Evolutionary conservation across 768 basidiomycete genomes (phyloP).

Genomic region (Rhizopogon salebrosus): DNA sequence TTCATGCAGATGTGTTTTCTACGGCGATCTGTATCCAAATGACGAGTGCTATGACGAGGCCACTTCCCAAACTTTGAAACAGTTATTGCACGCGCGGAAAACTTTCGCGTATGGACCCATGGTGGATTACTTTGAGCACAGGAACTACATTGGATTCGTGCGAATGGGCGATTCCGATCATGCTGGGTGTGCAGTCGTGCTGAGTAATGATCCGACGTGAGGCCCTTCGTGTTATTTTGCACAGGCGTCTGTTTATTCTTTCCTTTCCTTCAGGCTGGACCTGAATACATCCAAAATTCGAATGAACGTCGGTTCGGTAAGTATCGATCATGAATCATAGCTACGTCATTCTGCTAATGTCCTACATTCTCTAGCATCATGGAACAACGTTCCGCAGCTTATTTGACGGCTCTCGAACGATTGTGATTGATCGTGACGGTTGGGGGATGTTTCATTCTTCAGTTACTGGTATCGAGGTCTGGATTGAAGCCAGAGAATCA

Average conservation of each 20-base stretch:
- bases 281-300: constrained; percentile 32
- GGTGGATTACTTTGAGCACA: constrained; percentile 53
- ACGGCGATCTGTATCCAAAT: constrained; percentile 77
- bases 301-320: constrained; percentile 64
- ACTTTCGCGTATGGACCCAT: constrained; percentile 61
- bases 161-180: constrained; percentile 52
- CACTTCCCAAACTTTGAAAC: constrained; percentile 44
- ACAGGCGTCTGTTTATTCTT: constrained; percentile 61
- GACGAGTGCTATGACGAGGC: constrained; percentile 56
- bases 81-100: constrained; percentile 59
- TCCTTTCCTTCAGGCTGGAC: background rate
- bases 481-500: constrained; percentile 32
- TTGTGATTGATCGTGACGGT: constrained; percentile 47
- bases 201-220: constrained; percentile 57
- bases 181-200: constrained; percentile 63
- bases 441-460: constrained; percentile 66
- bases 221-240: constrained; percentile 48
- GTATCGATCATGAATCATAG: constrained; percentile 20
- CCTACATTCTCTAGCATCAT: constrained; percentile 10
- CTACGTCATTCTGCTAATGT: background rate
- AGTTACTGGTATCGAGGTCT: constrained; percentile 52
- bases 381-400: constrained; percentile 41
- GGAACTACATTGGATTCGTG: constrained; percentile 73
- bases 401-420: constrained; percentile 37
- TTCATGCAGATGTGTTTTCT: constrained; percentile 70